Evolutionary conservation across 345 rosid genomes (phyloP).

Genomic region (Turnera subulata): DNA sequence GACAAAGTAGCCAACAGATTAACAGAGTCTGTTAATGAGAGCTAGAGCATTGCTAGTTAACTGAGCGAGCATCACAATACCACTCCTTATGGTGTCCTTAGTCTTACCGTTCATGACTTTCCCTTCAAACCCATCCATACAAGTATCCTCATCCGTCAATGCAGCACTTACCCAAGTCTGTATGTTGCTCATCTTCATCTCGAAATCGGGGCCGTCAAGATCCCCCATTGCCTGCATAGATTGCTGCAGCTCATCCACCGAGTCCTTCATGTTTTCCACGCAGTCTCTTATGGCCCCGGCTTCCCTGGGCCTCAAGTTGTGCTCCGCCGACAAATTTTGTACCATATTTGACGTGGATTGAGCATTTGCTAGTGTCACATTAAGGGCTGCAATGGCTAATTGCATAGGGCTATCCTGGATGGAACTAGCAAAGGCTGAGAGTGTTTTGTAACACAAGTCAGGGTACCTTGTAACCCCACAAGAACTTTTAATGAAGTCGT

Average conservation of each 20-base stretch:
- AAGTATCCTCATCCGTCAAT: conserved; percentile 39
- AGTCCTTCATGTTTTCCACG: conserved; percentile 30
- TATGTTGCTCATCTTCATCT: conserved; percentile 26
- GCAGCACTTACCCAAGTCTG: conserved; percentile 54
- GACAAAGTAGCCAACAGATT: neutral
- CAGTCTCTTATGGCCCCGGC: conserved; percentile 34
- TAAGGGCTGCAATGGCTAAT: conserved; percentile 30
- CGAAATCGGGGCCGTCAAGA: conserved; percentile 32
- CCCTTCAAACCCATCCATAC: conserved; percentile 35
- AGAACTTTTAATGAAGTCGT: conserved; percentile 25
- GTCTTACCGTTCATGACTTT: conserved; percentile 18
- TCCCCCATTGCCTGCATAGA: conserved; percentile 32
- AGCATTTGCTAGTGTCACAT: conserved; percentile 23
- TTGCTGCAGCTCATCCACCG: conserved; percentile 27
- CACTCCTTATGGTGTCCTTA: conserved; percentile 20
- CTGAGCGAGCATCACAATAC: conserved; percentile 26
- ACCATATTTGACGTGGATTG: conserved; percentile 15
- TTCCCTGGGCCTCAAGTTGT: conserved; percentile 19
- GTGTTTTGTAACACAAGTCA: conserved; percentile 32
- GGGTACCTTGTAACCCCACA: conserved; percentile 39
- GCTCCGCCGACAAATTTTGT: conserved; percentile 5
- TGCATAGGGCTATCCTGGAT: conserved; percentile 23
- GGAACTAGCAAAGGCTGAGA: conserved; percentile 27
- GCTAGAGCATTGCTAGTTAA: conserved; percentile 44
- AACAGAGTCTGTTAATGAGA: conserved; percentile 18